Evolutionary conservation across 177 flowering plant species (phyloP).

Genomic region (Vitis hybrid): DNA sequence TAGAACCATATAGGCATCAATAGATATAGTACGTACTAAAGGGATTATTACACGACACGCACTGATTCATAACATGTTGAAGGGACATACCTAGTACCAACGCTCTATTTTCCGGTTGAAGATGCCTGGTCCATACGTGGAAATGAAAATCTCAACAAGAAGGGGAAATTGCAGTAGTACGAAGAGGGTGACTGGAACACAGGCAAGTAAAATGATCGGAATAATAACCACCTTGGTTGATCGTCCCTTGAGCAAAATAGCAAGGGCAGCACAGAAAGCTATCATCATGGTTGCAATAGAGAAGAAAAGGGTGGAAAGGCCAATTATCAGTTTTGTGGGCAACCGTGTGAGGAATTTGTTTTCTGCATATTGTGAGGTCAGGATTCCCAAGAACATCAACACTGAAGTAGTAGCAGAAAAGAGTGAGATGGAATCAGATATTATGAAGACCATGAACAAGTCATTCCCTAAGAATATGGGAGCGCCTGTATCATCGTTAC

Average conservation of each 20-base stretch:
- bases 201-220: background rate
- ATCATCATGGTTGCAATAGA: slow-evolving; percentile 18
- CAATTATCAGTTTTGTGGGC: slow-evolving; percentile 16
- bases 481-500: slow-evolving; percentile 7
- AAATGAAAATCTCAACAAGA: slow-evolving; percentile 13
- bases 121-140: slow-evolving; percentile 24
- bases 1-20: no score
- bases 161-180: slow-evolving; percentile 11
- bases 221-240: background rate
- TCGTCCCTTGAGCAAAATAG: background rate
- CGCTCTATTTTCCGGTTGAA: slow-evolving; percentile 11
- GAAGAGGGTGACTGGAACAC: slow-evolving; percentile 9
- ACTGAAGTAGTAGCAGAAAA: slow-evolving; percentile 5
- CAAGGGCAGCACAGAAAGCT: slow-evolving; percentile 10
- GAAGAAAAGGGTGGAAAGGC: slow-evolving; percentile 11
- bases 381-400: slow-evolving; percentile 14
- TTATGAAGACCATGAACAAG: background rate
- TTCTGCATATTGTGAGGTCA: slow-evolving; percentile 24
- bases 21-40: no score
- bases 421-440: slow-evolving; percentile 5
- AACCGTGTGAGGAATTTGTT: slow-evolving; percentile 12
- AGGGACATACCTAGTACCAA: no score
- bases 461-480: background rate
- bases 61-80: no score
- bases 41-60: no score